Conservation (phyloP, 2,329 filamentous ascomycete species). For the Cercospora zeina region DNA sequence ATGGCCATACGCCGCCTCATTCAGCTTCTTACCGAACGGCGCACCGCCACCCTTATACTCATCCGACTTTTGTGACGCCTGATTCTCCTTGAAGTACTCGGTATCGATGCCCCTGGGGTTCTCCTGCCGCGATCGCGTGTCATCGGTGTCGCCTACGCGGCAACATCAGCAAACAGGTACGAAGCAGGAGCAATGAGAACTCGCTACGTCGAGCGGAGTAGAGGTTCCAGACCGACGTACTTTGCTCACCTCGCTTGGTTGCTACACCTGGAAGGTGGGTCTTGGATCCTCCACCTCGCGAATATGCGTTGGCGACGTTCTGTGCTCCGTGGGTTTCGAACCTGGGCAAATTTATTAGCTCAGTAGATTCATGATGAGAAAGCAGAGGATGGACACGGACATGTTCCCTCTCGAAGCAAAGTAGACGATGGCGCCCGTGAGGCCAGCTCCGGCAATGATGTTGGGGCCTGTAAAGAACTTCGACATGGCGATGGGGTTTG, state of each 20-base stretch:
- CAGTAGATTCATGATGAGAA: background rate
- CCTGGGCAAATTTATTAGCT: conserved; percentile 7
- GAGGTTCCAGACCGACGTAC: conserved; percentile 14
- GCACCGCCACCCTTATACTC: conserved; percentile 24
- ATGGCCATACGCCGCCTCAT: conserved; percentile 39
- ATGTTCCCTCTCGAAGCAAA: conserved; percentile 21
- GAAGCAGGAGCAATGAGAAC: background rate
- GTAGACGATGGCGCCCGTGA: conserved; percentile 30
- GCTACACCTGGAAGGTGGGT: conserved; percentile 41
- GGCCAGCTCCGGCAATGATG: conserved; percentile 35
- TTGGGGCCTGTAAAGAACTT: conserved; percentile 34
- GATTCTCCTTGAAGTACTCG: conserved; percentile 38
- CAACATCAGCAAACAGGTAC: background rate
- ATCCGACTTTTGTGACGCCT: conserved; percentile 36
- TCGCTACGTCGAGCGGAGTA: conserved; percentile 13
- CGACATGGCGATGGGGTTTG: conserved; percentile 27
- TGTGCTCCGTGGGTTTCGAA: conserved; percentile 42
- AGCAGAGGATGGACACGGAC: background rate
- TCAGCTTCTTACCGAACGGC: conserved; percentile 35
- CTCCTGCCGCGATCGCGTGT: conserved; percentile 30
- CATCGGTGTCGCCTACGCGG: conserved; percentile 32
- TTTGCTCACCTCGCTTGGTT: conserved; percentile 38
- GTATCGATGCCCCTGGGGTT: conserved; percentile 38
- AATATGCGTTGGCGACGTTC: conserved; percentile 40
- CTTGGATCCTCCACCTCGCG: conserved; percentile 39